Base-by-base conservation (phyloP, 192 early-diverging fungal species). In the Entomortierella lignicola region DNA sequence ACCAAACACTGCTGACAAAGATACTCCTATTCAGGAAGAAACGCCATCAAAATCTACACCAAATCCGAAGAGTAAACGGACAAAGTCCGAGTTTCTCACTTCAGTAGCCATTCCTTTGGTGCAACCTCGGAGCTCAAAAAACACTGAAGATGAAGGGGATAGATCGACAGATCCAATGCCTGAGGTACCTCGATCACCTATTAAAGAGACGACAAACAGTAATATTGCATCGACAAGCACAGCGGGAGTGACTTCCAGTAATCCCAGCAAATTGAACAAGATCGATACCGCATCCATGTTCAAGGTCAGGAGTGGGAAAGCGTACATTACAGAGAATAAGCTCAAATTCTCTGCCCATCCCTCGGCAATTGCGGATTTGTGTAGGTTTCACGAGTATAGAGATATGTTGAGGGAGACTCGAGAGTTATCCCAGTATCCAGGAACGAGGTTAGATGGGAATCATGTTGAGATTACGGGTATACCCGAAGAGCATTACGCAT, bases 261-360 rank as follows among this genome's bases (percentile, higher is more conserved):
- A 20, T 26, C 8, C 58, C 20, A 79, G 63, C 63, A 69, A 70
- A 59, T 13, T 70, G 13, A 70, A 69, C 57, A 79, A 79, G 51
- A 59, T 48, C 1, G 75, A 79, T 41, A 44, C 75, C 6, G 67
- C 68, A 1, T 69, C 66, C 34, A 79, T 79, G 75, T 79, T 79
- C 63, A 69, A 67, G 52, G 62, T 79, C 51, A 69, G 61, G 34
- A 69, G 54, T 27, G 75, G 75, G 11, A 79, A 79, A 42, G 75
- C 67, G 5, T 70, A 58, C 8, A 65, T 79, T 25, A 79, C 75
- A 17, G 75, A 79, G 18, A 63, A 51, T 31, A 79, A 79, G 52
- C 75, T 79, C 62, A 69, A 55, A 20, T 79, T 69, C 23, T 69
- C 60, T 31, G 25, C 66, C 2, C 75, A 79, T 27, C 75, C 75